Evolutionary conservation across 768 basidiomycete species (phyloP).

Genomic region (Suillus occidentalis): DNA sequence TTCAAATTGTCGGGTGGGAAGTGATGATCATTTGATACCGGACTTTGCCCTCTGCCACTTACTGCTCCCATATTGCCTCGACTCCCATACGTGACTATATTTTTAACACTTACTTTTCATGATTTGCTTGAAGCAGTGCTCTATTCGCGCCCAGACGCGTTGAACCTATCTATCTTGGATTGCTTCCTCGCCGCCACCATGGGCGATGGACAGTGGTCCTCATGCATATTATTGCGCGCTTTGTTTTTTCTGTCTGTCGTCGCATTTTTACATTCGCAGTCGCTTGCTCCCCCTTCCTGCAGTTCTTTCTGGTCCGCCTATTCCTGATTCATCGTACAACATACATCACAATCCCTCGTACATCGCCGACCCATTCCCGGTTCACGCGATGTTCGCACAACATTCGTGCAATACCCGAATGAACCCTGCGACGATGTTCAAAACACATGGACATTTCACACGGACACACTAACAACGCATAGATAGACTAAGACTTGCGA

Average conservation of each 20-base stretch:
- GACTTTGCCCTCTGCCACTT: neutral
- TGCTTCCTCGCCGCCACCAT: neutral
- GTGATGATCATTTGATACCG: conserved; percentile 34
- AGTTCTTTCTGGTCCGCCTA: neutral
- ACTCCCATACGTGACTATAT: neutral
- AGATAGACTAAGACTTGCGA: neutral
- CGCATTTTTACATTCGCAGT: neutral
- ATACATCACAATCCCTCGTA: neutral
- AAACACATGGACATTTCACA: neutral
- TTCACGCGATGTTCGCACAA: no score
- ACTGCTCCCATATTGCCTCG: neutral
- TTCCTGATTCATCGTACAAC: neutral
- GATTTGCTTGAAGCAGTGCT: neutral
- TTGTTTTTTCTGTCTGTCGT: neutral
- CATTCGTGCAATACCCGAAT: neutral
- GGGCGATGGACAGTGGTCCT: neutral
- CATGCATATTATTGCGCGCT: neutral
- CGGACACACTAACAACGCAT: neutral
- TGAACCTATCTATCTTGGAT: neutral
- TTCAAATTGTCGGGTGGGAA: conserved; percentile 79
- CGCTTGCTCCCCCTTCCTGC: neutral
- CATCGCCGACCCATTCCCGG: neutral
- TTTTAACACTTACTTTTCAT: neutral
- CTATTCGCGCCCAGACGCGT: neutral
- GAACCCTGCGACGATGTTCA: neutral